Evolutionary conservation across 352 stramenopile genomes (phyloP), one percentile per base, ranked within the genome.

Genomic region (Globisporangium parvum): DNA sequence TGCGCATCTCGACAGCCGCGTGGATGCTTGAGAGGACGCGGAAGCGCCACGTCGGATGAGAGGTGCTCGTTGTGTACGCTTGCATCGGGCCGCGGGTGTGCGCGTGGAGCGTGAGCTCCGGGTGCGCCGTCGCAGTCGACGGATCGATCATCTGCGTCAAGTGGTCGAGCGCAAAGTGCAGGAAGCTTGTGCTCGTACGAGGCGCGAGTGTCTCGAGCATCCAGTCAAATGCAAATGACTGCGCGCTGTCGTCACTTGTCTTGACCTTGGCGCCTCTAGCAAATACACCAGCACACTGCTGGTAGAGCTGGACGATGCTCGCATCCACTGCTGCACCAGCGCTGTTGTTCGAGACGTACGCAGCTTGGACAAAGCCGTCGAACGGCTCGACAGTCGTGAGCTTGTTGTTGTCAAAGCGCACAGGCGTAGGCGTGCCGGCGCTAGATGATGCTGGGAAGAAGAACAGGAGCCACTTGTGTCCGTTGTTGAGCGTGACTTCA

Each of bases 131-230:
- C 51, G 77, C 67, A 8, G 68, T 70, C 39, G 59, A 73, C 2
- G 66, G 40, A 42, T 86, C 75, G 39, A 88, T 57, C 75, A 91
- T 82, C 20, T 59, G 44, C 40, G 79, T 63, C 39, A 88, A 51
- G 24, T 91, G 83, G 3, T 72, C 68, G 18, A 91, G 58, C 33
- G 69, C 80, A 58, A 93, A 93, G 46, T 91, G 80, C 26, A 92
- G 51, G 28, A 84, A 86, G 31, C 31, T 37, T 5, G 37, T 17
- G 2, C n/a, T 39, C 42, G 48, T 45, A 12, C 18, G n/a, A 2
- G 3, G 21, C 3, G 59, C 6, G 40, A 54, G 18, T 4, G 57
- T 42, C 6, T 58, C 39, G 42, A 90, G 52, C 4, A 65, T 70
- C 77, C 77, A 93, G 45, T 85, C 54, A 60, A 87, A 91, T 3